Base-by-base conservation (phyloP, 257 asterid species). In the Solanum verrucosum region DNA sequence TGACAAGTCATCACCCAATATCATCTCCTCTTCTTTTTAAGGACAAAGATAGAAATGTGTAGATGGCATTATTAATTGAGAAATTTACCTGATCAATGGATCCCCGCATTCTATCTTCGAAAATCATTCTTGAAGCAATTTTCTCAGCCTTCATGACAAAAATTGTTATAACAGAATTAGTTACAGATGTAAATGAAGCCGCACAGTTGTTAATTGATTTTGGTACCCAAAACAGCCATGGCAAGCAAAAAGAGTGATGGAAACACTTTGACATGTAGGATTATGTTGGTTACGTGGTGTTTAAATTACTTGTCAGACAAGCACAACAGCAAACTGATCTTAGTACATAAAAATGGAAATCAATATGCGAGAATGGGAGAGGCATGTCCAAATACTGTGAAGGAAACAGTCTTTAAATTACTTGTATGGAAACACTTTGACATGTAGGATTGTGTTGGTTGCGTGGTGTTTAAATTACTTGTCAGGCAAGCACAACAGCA, bases 81-180 rank as follows among this genome's bases (percentile, higher is more conserved):
- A 60, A 40, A 67, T 87, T 37, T 92, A 94, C 99, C 99, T 97
- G 99, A 89, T 97, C 99, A 90, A 97, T 96, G 25, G 99, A 97
- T 74, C 99, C 99, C 88, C 94, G 93, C 99, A 96, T 97, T 91
- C 99, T 93, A 91, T 97, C 99, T 93, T 97, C 99, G 46, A 87
- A 94, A 10, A 97, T 95, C 99, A 96, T 97, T 92, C 94, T 95
- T 83, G 99, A 97, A 87, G 99, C 99, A 91, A 97, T 95, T 91
- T 97, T 96, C 93, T 97, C 99, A 88, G 99, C 99, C 99, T 97
- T 94, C 89, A 87, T 65, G 86, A 73, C 87, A 10, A 12, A 20
- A 59, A n/a, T 60, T 42, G 71, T 44, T 25, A n/a, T 52, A 71
- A 68, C 42, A 7, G n/a, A 35, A 60, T 83, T 18, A 27, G 75